Evolutionary conservation across 1,139 yeast species (phyloP).

Genomic region (Diutina pseudorugosa): DNA sequence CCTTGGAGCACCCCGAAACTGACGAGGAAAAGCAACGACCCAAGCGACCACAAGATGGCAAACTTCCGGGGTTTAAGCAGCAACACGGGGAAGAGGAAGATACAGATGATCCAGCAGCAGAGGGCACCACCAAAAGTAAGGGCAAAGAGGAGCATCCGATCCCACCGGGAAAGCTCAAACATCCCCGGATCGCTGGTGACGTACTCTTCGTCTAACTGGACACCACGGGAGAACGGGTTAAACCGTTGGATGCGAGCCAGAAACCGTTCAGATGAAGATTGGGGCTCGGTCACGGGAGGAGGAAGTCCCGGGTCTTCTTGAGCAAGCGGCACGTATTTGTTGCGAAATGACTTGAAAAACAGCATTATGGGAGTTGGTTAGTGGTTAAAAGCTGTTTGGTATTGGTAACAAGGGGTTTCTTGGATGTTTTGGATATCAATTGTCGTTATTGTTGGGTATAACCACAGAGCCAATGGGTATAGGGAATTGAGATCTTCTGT

Average conservation of each 20-base stretch:
- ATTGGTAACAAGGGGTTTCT: too few relatives aligned
- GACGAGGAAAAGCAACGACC: conserved; percentile 72
- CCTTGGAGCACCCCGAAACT: conserved; percentile 93
- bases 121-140: conserved; percentile 43
- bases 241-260: conserved; percentile 20
- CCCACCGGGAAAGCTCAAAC: conserved; percentile 45
- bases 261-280: conserved; percentile 10
- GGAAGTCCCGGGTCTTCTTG: conserved; percentile 28
- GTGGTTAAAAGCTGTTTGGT: too few relatives aligned
- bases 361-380: neutral
- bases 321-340: conserved; percentile 20
- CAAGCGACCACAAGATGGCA: conserved; percentile 85
- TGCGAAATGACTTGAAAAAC: conserved; percentile 4
- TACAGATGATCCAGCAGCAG: conserved; percentile 42
- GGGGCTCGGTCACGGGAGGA: conserved; percentile 24
- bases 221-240: conserved; percentile 29
- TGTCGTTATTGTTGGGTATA: too few relatives aligned
- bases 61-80: conserved; percentile 88
- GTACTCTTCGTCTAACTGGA: conserved; percentile 30
- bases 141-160: conserved; percentile 43
- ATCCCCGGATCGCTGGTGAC: conserved; percentile 35
- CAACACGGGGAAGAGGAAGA: conserved; percentile 69
- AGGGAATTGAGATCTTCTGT: too few relatives aligned
- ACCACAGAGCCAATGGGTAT: too few relatives aligned
- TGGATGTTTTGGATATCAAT: too few relatives aligned